These are phyloP conservation scores for Butyriboletus loyo DNA, from an alignment of 768 basidiomycete species.

Conservation along the genomic window DNA sequence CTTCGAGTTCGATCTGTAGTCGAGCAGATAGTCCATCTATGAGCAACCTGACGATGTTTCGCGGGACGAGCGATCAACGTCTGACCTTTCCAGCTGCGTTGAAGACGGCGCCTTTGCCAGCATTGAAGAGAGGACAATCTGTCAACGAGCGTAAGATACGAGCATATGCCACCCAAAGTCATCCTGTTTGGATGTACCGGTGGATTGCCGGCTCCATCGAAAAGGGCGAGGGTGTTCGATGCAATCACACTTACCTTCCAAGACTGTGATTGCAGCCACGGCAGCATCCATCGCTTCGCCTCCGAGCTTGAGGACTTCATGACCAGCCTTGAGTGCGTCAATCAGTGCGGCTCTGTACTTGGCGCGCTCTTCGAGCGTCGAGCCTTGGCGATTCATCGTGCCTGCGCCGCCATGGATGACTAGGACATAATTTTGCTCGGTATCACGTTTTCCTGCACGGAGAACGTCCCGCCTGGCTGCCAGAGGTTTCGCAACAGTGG, in stretches of 20 bases:
- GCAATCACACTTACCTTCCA: conserved; percentile 56
- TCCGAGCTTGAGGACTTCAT: conserved; percentile 58
- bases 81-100: conserved; percentile 73
- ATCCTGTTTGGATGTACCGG: neutral
- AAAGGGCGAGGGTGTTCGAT: neutral
- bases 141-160: neutral
- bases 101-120: conserved; percentile 80
- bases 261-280: conserved; percentile 64
- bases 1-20: conserved; percentile 73
- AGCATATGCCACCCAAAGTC: too few relatives aligned
- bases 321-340: conserved; percentile 57
- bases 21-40: neutral
- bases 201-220: neutral
- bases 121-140: conserved; percentile 80
- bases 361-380: conserved; percentile 59
- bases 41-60: neutral
- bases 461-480: neutral
- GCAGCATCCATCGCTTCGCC: conserved; percentile 84
- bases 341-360: conserved; percentile 55
- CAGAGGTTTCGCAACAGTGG: neutral
- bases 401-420: conserved; percentile 84
- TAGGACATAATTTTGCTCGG: conserved; percentile 38
- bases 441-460: conserved; percentile 6
- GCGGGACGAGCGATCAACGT: neutral
- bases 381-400: conserved; percentile 53